phyloP scores from a whole-genome alignment of 75 land plant genomes.

The Cryptomeria japonica region DNA sequence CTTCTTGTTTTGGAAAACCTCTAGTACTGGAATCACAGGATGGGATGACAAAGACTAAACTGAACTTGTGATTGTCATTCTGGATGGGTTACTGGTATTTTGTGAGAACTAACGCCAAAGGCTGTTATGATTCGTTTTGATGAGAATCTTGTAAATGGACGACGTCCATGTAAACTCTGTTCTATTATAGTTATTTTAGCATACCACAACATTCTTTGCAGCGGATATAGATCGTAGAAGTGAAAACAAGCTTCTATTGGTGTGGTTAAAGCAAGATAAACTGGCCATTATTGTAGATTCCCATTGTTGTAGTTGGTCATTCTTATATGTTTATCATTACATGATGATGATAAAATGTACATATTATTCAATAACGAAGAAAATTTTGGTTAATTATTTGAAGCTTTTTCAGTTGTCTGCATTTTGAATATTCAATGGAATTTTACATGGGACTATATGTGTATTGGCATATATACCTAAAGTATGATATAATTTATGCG shows the following conservation, averaged over 20 bases:
- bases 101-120: background rate
- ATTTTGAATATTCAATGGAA: background rate
- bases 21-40: background rate
- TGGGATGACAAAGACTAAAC: background rate
- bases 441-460: background rate
- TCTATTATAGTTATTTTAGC: background rate
- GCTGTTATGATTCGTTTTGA: background rate
- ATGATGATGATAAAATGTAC: slow-evolving; percentile 7
- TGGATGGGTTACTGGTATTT: background rate
- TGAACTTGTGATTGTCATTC: background rate
- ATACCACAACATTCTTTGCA: background rate
- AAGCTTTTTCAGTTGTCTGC: background rate
- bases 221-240: slow-evolving; percentile 5
- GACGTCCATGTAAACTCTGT: background rate
- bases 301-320: background rate
- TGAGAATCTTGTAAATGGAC: background rate
- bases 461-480: background rate
- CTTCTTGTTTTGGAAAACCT: background rate
- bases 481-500: no score
- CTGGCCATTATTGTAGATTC: background rate
- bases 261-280: background rate
- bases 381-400: background rate
- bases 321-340: background rate
- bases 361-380: background rate
- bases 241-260: background rate